Base-by-base conservation (phyloP, 768 basidiomycete genomes). In the Mycena chlorophos region DNA sequence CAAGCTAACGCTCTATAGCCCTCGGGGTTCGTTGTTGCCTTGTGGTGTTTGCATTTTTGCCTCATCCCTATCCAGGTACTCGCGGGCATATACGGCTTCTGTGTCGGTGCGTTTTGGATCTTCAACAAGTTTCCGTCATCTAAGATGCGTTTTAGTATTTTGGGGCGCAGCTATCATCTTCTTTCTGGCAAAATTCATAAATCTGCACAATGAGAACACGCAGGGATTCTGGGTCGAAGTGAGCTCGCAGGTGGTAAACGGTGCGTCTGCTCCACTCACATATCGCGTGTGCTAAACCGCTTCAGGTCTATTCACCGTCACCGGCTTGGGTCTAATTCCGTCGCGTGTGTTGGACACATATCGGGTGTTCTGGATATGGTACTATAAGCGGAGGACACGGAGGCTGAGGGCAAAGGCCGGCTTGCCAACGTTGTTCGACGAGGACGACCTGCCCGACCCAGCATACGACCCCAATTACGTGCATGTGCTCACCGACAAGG, bases 91-190 rank as follows among this genome's bases (percentile, higher is more conserved):
- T 93, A 92, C 70, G 90, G 89, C 0, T 88, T 92, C 66, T 68
- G 84, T 38, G 83, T 87, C 34, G 86, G 86, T 84, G 61, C 57
- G 42, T 23, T 38, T 10, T n/a, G 14, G 12, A 20, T 27, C 34
- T 10, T 20, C 19, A 10, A 4, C 37, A 45, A 25, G 30, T 23
- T 45, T 40, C 8, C 13, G 40, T 39, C 54, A 45, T 39, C 61
- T 47, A 27, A 61, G 30, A 26, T 45, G 31, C 5, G 39, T 13
- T 19, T 4, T 64, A 82, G 91, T 87, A 0, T 93, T 94, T 64
- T 94, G 91, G 91, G 91, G 92, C 16, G 82, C 89, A 20, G 91
- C 86, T 3, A 85, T 94, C 58, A 88, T 92, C 14, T 69, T 92
- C 49, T 86, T 92, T 69, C 71, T 90, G 3, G 73, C 70, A 22